Evolutionary conservation across 345 rosid species (phyloP).

Genomic region (Eucalyptus grandis): DNA sequence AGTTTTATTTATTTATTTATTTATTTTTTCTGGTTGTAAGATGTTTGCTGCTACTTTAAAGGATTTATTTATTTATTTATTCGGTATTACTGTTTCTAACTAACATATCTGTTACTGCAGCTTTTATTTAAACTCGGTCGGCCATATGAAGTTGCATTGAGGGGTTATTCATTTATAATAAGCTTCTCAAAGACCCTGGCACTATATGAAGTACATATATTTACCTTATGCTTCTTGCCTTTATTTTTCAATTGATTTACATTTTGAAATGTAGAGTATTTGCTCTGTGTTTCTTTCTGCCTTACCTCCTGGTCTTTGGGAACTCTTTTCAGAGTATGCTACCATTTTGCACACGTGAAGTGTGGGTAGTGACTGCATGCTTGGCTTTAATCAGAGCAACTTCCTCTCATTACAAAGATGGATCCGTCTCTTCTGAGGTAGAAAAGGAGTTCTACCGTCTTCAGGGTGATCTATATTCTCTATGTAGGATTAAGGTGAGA

Average conservation of each 20-base stretch:
- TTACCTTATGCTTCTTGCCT: not conserved
- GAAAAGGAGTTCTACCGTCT: constrained; percentile 92
- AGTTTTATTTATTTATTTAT: not conserved
- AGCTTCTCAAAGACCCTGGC: constrained; percentile 71
- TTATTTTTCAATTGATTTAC: not conserved
- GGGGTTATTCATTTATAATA: constrained; percentile 81
- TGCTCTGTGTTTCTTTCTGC: not conserved
- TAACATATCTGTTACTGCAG: constrained; percentile 23
- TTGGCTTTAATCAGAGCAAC: constrained; percentile 61
- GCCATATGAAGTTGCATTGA: constrained; percentile 89
- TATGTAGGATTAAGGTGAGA: constrained; percentile 81
- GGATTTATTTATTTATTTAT: not conserved
- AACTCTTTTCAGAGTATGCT: constrained; percentile 29
- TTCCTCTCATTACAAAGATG: constrained; percentile 55
- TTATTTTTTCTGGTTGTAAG: not conserved
- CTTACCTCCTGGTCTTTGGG: not conserved
- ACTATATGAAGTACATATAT: constrained; percentile 53
- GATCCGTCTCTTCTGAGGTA: constrained; percentile 53
- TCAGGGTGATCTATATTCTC: constrained; percentile 90
- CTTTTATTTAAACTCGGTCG: constrained; percentile 81
- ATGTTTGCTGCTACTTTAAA: not conserved
- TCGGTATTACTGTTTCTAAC: not conserved
- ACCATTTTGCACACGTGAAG: constrained; percentile 85
- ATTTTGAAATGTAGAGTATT: not conserved
- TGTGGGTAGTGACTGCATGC: constrained; percentile 94